Evolutionary conservation across 2,329 filamentous ascomycete genomes (phyloP).

Genomic region (Erysiphe pisi): DNA sequence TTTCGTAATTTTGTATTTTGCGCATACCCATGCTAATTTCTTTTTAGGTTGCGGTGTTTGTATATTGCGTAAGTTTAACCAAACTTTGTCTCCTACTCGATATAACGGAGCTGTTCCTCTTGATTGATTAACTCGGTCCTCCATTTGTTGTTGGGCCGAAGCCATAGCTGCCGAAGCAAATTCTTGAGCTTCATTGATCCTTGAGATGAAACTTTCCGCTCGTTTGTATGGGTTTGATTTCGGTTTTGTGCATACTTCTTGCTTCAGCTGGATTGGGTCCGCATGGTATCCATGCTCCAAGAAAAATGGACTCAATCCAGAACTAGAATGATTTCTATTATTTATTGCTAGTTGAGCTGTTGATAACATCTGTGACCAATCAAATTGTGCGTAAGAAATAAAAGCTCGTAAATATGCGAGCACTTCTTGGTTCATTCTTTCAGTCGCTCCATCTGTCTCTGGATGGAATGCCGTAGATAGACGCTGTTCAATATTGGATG

Average conservation of each 20-base stretch:
- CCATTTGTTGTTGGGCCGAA: slow-evolving; percentile 24
- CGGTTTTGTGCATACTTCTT: background rate
- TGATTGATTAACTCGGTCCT: background rate
- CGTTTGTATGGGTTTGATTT: background rate
- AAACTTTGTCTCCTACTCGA: background rate
- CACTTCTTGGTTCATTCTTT: background rate
- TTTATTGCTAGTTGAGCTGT: background rate
- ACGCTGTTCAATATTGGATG: background rate
- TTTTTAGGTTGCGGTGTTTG: background rate
- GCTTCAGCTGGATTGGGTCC: background rate
- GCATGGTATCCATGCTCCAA: background rate
- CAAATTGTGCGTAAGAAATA: background rate
- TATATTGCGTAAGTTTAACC: background rate
- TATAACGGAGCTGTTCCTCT: background rate
- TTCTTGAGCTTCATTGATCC: background rate
- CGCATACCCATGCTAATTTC: slow-evolving; percentile 10
- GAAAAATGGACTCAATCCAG: background rate
- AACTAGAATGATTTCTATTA: background rate
- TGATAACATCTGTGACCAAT: background rate
- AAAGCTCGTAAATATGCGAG: background rate
- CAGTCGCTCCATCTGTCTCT: background rate
- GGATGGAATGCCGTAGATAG: background rate
- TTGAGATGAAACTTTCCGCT: background rate
- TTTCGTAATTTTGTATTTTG: background rate
- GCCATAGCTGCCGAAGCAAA: background rate